phyloP scores from a whole-genome alignment of 148 eudicot genomes.

The Limonium bicolor region DNA sequence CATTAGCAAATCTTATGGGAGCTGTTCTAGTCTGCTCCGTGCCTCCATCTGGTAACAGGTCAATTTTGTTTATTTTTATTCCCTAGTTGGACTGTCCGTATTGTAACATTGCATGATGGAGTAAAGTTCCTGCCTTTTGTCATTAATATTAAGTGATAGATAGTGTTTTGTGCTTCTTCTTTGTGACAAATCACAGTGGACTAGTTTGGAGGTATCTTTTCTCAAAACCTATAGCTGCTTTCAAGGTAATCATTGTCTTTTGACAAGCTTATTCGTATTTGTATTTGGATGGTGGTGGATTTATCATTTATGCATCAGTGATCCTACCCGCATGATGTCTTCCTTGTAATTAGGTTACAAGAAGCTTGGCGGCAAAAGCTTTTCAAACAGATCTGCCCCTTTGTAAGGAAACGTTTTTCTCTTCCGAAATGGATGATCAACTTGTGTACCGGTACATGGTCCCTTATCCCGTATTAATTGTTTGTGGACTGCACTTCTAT shows the following conservation, averaged over 20 bases:
- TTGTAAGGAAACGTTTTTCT: constrained; percentile 90
- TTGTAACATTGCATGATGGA: no score
- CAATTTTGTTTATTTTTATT: constrained; percentile 5
- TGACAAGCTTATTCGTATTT: background rate
- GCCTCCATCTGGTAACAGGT: constrained; percentile 94
- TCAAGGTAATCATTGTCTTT: constrained; percentile 37
- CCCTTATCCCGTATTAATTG: background rate
- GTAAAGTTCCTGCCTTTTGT: background rate
- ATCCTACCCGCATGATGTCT: no score
- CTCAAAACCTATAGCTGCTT: constrained; percentile 85
- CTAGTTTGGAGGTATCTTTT: constrained; percentile 81
- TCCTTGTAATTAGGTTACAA: constrained; percentile 54
- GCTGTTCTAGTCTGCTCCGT: constrained; percentile 83
- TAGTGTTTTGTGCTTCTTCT: constrained; percentile 4
- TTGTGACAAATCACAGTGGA: constrained; percentile 69
- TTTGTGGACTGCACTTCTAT: background rate
- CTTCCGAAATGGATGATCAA: constrained; percentile 54
- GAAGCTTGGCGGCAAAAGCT: constrained; percentile 93
- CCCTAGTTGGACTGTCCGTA: no score
- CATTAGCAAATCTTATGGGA: constrained; percentile 52
- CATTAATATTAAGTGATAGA: constrained; percentile 3
- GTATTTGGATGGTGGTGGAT: no score
- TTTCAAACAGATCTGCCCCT: constrained; percentile 75
- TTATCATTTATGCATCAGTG: no score
- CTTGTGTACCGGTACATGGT: constrained; percentile 41